These are phyloP conservation scores for Globisporangium canariense DNA, from an alignment of 352 stramenopile genomes.

Conservation along the genomic window DNA sequence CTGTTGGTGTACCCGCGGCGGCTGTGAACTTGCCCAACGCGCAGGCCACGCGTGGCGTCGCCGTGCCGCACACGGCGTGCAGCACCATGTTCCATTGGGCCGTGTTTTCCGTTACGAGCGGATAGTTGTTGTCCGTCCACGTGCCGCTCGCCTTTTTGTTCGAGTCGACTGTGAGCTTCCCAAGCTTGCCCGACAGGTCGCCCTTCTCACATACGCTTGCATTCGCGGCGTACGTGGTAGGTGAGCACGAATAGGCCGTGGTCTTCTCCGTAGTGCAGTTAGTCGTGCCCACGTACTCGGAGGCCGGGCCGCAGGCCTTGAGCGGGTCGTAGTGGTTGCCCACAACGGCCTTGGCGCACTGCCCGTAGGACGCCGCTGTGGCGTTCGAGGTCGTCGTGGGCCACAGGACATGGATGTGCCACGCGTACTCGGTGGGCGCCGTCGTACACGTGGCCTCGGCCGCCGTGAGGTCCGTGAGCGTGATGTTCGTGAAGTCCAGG, in stretches of 20 bases:
- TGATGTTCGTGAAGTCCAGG: slow-evolving; percentile 39
- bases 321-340: slow-evolving; percentile 43
- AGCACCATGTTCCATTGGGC: slow-evolving; percentile 62
- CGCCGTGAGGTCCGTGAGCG: slow-evolving; percentile 21
- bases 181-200: slow-evolving; percentile 42
- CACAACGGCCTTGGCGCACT: slow-evolving; percentile 22
- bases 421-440: slow-evolving; percentile 27
- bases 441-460: slow-evolving; percentile 38
- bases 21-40: slow-evolving; percentile 26
- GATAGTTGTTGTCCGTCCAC: slow-evolving; percentile 50
- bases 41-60: slow-evolving; percentile 42
- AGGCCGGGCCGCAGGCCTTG: slow-evolving; percentile 31
- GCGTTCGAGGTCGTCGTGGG: slow-evolving; percentile 8
- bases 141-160: slow-evolving; percentile 19
- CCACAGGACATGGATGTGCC: slow-evolving; percentile 40
- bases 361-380: slow-evolving; percentile 18
- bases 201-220: slow-evolving; percentile 32
- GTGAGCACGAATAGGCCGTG: slow-evolving; percentile 27
- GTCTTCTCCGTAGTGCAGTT: slow-evolving; percentile 15
- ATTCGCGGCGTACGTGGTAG: slow-evolving; percentile 23
- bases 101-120: slow-evolving; percentile 33
- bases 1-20: neutral
- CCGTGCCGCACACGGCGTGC: slow-evolving; percentile 49
- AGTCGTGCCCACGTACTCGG: slow-evolving; percentile 22
- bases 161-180: slow-evolving; percentile 28